Evolutionary conservation across 225 moss, liverwort and hornwort species (phyloP), one percentile per base, ranked within the genome.

Genomic region (Marchantia polymorpha): DNA sequence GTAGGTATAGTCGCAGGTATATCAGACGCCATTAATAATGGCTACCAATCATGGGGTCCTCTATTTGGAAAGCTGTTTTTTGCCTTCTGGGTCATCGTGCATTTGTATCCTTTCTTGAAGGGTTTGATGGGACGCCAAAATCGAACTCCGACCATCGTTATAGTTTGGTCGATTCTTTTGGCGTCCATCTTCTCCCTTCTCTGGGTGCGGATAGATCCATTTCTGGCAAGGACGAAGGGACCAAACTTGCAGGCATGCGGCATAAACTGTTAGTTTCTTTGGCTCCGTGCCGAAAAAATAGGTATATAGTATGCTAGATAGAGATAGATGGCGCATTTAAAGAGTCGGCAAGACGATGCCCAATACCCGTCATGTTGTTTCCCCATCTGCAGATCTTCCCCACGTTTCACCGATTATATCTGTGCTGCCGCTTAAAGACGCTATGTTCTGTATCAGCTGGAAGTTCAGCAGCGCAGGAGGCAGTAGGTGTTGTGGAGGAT

Each of bases 61-160:
- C 85, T 95, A 1, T 93, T 95, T 54, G 95, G 95, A 15, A 95
- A 95, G 83, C 91, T 95, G 9, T 95, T 95, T 89, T 95, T 95
- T 83, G 91, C 94, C 9, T 92, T 95, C 81, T 95, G 94, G 94
- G 94, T 95, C 82, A 95, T 93, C 3, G 94, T 95, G 39, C 94
- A 95, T 47, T 81, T 95, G 83, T 95, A 95, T 76, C 94, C 94
- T 0, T 95, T 95, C 86, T 84, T 95, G 48, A 95, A 95, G 84
- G 94, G 94, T 72, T 87, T 95, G 82, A 95, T 95, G 94, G 92
- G 93, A 0, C 84, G 94, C 2, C 94, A 95, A 61, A 95, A 95
- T 82, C 86, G 94, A 0, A 94, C 94, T 0, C 92, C 92, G n/a
- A 92, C 92, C 20, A 94, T 94, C 3, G 91, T 92, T 7, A 79